Conservation (phyloP, 345 rosid species). For the Physaria fendleri region DNA sequence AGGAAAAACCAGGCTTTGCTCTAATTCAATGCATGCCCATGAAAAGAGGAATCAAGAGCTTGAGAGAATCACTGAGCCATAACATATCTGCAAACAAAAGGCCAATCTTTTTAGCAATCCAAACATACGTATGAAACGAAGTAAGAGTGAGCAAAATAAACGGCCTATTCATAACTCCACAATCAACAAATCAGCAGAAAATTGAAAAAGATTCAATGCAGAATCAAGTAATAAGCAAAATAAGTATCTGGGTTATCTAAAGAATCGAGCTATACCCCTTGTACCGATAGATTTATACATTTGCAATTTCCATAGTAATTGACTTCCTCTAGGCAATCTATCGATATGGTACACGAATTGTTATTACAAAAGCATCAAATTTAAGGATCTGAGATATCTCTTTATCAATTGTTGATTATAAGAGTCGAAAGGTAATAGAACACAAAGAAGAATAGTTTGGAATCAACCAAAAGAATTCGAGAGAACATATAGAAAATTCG, state of each 20-base stretch:
- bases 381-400: background rate
- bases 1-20: no score
- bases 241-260: background rate
- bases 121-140: background rate
- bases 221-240: background rate
- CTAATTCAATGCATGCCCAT: no score
- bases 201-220: background rate
- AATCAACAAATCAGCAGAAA: background rate
- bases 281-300: conserved; percentile 80
- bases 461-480: background rate
- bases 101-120: conserved; percentile 11
- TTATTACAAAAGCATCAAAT: background rate
- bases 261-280: conserved; percentile 36
- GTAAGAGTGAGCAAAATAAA: background rate
- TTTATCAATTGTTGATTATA: background rate
- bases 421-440: background rate
- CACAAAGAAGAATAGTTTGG: background rate
- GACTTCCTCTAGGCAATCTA: conserved; percentile 92
- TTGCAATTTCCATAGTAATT: no score
- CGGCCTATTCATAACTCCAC: background rate
- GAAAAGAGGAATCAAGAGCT: conserved; percentile 72
- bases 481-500: background rate
- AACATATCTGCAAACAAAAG: conserved; percentile 43
- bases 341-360: conserved; percentile 54
- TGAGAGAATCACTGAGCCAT: conserved; percentile 70